A percentile compares a stretch with the other conserved stretches of the same genome.
phyloP scores from a whole-genome alignment of 108 stramenopile genomes.

The Cyclotella atomus region DNA sequence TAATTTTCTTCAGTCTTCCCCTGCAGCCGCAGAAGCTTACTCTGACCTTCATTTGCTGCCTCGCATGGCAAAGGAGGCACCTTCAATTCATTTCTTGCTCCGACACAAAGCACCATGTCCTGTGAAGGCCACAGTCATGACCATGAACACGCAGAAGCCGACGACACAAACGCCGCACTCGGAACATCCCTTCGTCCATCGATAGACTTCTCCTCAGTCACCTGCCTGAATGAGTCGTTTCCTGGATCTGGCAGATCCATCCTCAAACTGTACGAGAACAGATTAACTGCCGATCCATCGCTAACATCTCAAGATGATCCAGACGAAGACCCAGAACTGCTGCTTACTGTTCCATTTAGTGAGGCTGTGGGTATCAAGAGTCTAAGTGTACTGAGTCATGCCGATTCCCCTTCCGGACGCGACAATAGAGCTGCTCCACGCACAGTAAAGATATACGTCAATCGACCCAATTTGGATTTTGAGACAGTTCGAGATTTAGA shows the following conservation, averaged over 20 bases:
- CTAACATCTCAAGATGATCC: slow-evolving; percentile 65
- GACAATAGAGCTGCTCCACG: slow-evolving; percentile 49
- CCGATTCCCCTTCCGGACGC: slow-evolving; percentile 18
- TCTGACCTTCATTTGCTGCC: too few species aligned
- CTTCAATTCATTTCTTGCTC: neutral
- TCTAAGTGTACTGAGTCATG: slow-evolving; percentile 53
- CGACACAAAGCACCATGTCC: slow-evolving; percentile 8
- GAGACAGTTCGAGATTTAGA: slow-evolving; percentile 79
- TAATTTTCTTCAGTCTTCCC: too few species aligned
- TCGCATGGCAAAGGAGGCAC: too few species aligned
- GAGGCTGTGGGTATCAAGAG: slow-evolving; percentile 76
- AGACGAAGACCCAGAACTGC: slow-evolving; percentile 80
- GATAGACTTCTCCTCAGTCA: slow-evolving; percentile 68
- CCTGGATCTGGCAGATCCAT: slow-evolving; percentile 56
- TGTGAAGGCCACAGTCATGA: slow-evolving; percentile 88
- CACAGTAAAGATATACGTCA: slow-evolving; percentile 65
- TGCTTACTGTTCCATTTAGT: slow-evolving; percentile 77
- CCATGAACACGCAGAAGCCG: slow-evolving; percentile 72
- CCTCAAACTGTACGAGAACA: slow-evolving; percentile 83
- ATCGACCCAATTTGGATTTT: slow-evolving; percentile 85
- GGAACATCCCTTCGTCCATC: slow-evolving; percentile 73
- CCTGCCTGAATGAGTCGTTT: slow-evolving; percentile 81
- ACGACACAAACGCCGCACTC: slow-evolving; percentile 53
- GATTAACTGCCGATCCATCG: slow-evolving; percentile 58
- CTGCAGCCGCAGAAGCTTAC: too few species aligned